Conservation (phyloP, 192 early-diverging fungal genomes). For the Gaertneriomyces sp. region DNA sequence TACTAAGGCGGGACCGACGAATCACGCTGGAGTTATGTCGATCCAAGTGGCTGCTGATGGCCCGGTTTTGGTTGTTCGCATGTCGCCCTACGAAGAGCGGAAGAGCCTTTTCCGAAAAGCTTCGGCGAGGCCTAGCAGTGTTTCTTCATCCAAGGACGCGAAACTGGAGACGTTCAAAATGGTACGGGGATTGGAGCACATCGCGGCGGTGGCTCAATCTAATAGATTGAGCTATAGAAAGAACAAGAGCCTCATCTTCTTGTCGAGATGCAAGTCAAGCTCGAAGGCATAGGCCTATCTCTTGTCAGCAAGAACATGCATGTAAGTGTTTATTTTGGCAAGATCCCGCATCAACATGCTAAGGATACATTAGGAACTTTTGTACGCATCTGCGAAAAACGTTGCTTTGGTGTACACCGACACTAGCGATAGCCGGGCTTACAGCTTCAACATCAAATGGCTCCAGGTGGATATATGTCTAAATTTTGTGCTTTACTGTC, state of each 20-base stretch:
- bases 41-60: constrained; percentile 46
- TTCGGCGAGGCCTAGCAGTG: constrained; percentile 5
- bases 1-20: not conserved
- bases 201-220: not conserved
- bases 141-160: not conserved
- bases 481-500: constrained; percentile 5
- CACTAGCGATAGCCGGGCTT: constrained; percentile 74
- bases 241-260: constrained; percentile 38
- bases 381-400: constrained; percentile 76
- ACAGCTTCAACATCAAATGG: constrained; percentile 82
- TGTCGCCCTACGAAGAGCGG: constrained; percentile 34
- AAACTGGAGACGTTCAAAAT: constrained; percentile 21
- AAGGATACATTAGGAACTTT: constrained; percentile 60
- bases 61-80: constrained; percentile 34
- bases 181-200: not conserved
- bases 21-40: constrained; percentile 29
- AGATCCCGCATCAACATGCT: constrained; percentile 4
- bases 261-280: constrained; percentile 63
- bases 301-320: constrained; percentile 73
- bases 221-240: constrained; percentile 18
- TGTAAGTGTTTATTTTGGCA: constrained; percentile 22
- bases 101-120: constrained; percentile 29
- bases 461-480: constrained; percentile 52
- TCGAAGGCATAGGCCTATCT: constrained; percentile 90
- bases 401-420: constrained; percentile 76